A percentile compares a stretch with the other conserved stretches of the same genome.
These are phyloP conservation scores for Nigrograna mackinnonii DNA, from an alignment of 2,329 filamentous ascomycete species.

Conservation along the genomic window DNA sequence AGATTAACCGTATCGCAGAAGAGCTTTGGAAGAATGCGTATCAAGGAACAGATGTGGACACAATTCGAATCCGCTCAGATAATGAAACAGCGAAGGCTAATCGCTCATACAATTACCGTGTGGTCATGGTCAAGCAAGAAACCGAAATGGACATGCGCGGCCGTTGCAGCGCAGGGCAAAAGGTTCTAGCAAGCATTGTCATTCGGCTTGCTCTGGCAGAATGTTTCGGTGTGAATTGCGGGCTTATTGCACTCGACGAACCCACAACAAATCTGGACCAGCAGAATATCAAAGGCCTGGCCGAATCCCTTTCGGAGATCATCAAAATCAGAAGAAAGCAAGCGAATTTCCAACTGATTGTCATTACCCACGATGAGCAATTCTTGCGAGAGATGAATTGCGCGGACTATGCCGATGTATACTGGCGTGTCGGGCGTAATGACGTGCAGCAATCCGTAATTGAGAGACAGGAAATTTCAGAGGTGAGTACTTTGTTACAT, in stretches of 20 bases:
- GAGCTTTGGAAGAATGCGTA: constrained; percentile 98
- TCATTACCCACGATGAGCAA: constrained; percentile 98
- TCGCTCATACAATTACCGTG: constrained; percentile 91
- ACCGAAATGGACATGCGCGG: constrained; percentile 99
- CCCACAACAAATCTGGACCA: constrained; percentile 95
- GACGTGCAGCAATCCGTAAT: constrained; percentile 87
- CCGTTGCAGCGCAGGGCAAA: constrained; percentile 93
- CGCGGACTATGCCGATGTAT: constrained; percentile 88
- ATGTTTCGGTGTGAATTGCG: constrained; percentile 94
- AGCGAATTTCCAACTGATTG: constrained; percentile 95
- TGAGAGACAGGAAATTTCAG: constrained; percentile 58
- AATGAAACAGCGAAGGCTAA: constrained; percentile 75
- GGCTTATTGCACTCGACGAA: constrained; percentile 94
- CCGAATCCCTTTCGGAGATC: constrained; percentile 81
- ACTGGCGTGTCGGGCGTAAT: constrained; percentile 84
- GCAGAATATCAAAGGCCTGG: constrained; percentile 91
- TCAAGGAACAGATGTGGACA: constrained; percentile 95
- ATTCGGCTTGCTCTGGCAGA: constrained; percentile 95
- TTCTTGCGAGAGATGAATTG: constrained; percentile 94
- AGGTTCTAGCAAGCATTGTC: constrained; percentile 95
- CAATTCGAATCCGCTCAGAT: constrained; percentile 92
- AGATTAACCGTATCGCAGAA: constrained; percentile 92
- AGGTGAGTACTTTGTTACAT: too few species aligned
- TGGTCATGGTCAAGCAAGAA: constrained; percentile 97
- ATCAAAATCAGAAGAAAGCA: constrained; percentile 83